Evolutionary conservation across 345 rosid species (phyloP).

Genomic region (Lepidium africanum): DNA sequence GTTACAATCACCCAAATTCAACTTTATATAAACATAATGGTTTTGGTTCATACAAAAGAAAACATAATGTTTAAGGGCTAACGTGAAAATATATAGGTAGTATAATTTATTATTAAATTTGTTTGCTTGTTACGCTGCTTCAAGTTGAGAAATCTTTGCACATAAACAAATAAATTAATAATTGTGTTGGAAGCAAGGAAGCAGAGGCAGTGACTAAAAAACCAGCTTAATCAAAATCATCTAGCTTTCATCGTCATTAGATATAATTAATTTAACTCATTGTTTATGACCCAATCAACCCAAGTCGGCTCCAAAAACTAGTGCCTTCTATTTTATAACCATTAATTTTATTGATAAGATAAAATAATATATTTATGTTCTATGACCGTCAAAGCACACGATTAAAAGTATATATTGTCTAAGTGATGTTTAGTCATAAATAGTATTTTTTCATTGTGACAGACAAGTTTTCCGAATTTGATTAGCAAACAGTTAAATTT

Average conservation of each 20-base stretch:
- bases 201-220: conserved; percentile 24
- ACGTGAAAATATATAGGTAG: not conserved
- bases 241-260: conserved; percentile 12
- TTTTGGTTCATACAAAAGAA: not conserved
- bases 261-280: not conserved
- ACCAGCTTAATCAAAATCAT: conserved; percentile 7
- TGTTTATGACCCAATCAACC: not conserved
- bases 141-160: conserved; percentile 2
- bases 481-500: conserved; percentile 3
- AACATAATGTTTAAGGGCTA: not conserved
- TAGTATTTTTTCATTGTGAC: conserved; percentile 1
- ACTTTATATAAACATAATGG: not conserved
- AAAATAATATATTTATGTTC: not conserved
- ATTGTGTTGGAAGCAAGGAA: conserved; percentile 30
- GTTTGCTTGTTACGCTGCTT: not conserved
- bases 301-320: conserved; percentile 6
- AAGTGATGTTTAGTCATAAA: conserved; percentile 19
- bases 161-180: not conserved
- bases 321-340: conserved; percentile 4
- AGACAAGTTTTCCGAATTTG: conserved; percentile 14
- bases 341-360: not conserved
- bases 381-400: conserved; percentile 1
- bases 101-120: not conserved
- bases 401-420: not conserved
- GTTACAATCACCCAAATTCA: not conserved